Percentiles rank a stretch among this genome's conserved stretches.
Evolutionary conservation across 768 basidiomycete genomes (phyloP).

Genomic region (Pulveroboletus frians): DNA sequence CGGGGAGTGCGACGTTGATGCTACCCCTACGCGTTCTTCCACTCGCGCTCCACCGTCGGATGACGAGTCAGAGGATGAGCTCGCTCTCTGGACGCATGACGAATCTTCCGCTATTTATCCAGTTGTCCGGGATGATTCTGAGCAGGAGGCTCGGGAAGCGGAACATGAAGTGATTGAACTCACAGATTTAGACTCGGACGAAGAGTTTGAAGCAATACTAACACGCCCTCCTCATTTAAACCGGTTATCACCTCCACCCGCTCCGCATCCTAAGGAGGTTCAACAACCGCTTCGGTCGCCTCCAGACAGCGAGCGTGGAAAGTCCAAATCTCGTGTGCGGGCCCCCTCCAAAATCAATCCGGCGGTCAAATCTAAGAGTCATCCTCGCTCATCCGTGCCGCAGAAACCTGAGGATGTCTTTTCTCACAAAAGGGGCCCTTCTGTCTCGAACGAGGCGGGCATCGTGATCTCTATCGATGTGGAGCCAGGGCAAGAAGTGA

Average conservation of each 20-base stretch:
- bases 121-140: slow-evolving; percentile 16
- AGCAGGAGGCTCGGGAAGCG: slow-evolving; percentile 11
- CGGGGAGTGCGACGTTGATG: slow-evolving; percentile 6
- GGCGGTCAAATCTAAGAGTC: slow-evolving; percentile 2
- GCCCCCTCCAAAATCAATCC: neutral
- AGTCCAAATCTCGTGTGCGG: slow-evolving; percentile 8
- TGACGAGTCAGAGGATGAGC: slow-evolving; percentile 46
- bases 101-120: slow-evolving; percentile 38
- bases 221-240: slow-evolving; percentile 19
- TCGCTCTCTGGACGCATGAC: slow-evolving; percentile 38
- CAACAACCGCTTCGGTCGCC: slow-evolving; percentile 12
- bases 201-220: slow-evolving; percentile 27
- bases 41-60: slow-evolving; percentile 12
- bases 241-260: slow-evolving; percentile 5
- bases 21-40: slow-evolving; percentile 16
- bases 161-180: slow-evolving; percentile 23
- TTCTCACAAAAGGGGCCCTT: slow-evolving; percentile 2
- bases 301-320: slow-evolving; percentile 14
- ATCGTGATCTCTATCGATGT: neutral
- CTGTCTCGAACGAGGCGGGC: neutral
- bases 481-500: slow-evolving; percentile 1
- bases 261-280: neutral
- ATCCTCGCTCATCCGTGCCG: neutral
- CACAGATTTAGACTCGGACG: slow-evolving; percentile 26
- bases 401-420: slow-evolving; percentile 12